Evolutionary conservation across 176 grass and related monocot species (phyloP).

Genomic region (Carex parvula): DNA sequence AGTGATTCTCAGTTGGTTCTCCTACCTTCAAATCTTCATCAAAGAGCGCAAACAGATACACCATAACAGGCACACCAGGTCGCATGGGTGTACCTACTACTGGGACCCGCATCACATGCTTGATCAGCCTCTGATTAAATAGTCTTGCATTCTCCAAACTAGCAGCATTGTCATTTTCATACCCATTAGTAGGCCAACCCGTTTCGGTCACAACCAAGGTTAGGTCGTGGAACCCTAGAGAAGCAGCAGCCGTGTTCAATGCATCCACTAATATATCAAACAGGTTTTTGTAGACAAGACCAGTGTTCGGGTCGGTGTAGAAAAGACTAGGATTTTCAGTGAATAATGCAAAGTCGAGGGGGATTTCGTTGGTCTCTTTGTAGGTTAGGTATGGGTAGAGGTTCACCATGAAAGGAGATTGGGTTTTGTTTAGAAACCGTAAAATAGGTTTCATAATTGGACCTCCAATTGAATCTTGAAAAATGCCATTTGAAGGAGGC

Average conservation of each 20-base stretch:
- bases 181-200: slow-evolving; percentile 28
- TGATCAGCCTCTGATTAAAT: slow-evolving; percentile 30
- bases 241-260: slow-evolving; percentile 30
- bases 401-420: slow-evolving; percentile 32
- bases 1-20: slow-evolving; percentile 30
- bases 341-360: slow-evolving; percentile 31
- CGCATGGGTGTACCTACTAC: slow-evolving; percentile 21
- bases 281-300: slow-evolving; percentile 27
- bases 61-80: slow-evolving; percentile 28
- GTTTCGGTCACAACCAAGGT: slow-evolving; percentile 29
- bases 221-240: slow-evolving; percentile 24
- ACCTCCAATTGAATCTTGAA: slow-evolving; percentile 22
- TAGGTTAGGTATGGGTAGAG: slow-evolving; percentile 32
- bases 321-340: slow-evolving; percentile 12
- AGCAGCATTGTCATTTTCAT: slow-evolving; percentile 25
- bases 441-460: slow-evolving; percentile 28
- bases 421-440: slow-evolving; percentile 28
- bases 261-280: slow-evolving; percentile 34
- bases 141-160: slow-evolving; percentile 29
- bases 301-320: slow-evolving; percentile 22
- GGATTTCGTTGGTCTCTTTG: slow-evolving; percentile 27
- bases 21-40: slow-evolving; percentile 32
- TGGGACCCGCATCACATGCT: slow-evolving; percentile 23
- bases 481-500: slow-evolving; percentile 30
- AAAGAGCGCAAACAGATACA: slow-evolving; percentile 31